A percentile compares a stretch with the other conserved stretches of the same genome.
These are phyloP conservation scores for Penicillium sp. DNA, from an alignment of 2,329 filamentous ascomycete genomes.

Conservation along the genomic window DNA sequence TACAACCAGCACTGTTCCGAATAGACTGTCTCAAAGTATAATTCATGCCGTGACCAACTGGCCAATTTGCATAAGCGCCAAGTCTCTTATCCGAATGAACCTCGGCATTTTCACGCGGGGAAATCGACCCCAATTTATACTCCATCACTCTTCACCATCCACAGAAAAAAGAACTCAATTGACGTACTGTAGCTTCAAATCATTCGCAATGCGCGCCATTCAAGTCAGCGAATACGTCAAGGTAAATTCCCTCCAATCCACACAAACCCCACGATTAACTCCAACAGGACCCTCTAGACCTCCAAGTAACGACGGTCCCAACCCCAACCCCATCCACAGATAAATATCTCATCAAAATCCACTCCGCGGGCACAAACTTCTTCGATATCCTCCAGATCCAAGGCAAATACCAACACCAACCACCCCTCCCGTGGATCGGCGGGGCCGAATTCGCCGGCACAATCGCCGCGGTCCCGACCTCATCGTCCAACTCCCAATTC, in stretches of 20 bases:
- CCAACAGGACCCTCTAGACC: constrained; percentile 71
- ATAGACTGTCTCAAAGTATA: too few relatives aligned
- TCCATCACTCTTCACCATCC: neutral
- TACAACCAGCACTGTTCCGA: too few relatives aligned
- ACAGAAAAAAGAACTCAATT: too few relatives aligned
- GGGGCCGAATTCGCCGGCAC: constrained; percentile 82
- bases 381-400: constrained; percentile 94
- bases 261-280: neutral
- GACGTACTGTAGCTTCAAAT: too few relatives aligned
- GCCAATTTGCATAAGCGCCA: too few relatives aligned
- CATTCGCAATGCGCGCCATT: constrained; percentile 64
- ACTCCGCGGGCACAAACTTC: constrained; percentile 87
- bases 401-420: constrained; percentile 92
- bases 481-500: constrained; percentile 53
- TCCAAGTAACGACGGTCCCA: constrained; percentile 67
- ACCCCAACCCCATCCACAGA: constrained; percentile 64
- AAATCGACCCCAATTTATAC: constrained; percentile 2
- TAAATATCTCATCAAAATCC: constrained; percentile 82
- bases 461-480: constrained; percentile 60
- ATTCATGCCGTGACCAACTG: too few relatives aligned
- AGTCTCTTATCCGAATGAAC: constrained; percentile 16
- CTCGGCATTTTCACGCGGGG: constrained; percentile 22
- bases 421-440: constrained; percentile 78
- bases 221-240: constrained; percentile 69
- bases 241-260: constrained; percentile 39